Evolutionary conservation across 2,329 filamentous ascomycete genomes (phyloP).

Genomic region (Colletotrichum camelliae): DNA sequence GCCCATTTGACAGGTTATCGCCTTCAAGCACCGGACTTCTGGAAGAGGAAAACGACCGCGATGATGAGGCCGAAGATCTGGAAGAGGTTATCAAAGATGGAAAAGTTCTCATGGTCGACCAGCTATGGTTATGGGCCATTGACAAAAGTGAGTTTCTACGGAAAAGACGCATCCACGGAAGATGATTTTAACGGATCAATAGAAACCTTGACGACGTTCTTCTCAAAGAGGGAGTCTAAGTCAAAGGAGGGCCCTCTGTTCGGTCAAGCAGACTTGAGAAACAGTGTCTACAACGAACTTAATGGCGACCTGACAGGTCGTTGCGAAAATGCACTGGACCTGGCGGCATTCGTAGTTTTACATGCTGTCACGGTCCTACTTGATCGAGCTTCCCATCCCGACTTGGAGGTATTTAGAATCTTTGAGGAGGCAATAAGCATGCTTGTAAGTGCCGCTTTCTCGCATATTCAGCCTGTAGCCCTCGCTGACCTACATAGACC

Average conservation of each 20-base stretch:
- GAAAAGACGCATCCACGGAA: too few relatives aligned
- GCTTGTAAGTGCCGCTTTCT: conserved; percentile 44
- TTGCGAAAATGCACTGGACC: conserved; percentile 66
- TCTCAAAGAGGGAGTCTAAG: conserved; percentile 59
- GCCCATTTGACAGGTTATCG: conserved; percentile 1
- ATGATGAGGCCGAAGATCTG: conserved; percentile 38
- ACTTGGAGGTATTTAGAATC: conserved; percentile 68
- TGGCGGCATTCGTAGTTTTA: conserved; percentile 65
- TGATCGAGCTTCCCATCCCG: conserved; percentile 63
- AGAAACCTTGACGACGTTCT: conserved; percentile 61
- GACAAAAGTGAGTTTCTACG: conserved; percentile 48
- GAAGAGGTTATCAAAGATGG: conserved; percentile 51
- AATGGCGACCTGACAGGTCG: conserved; percentile 68
- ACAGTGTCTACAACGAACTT: conserved; percentile 69
- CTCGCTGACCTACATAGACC: conserved; percentile 42
- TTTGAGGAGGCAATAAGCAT: conserved; percentile 72
- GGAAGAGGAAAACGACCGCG: conserved; percentile 25
- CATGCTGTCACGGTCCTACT: conserved; percentile 68
- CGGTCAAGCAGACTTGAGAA: conserved; percentile 65
- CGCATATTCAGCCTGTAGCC: background rate
- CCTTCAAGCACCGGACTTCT: conserved; percentile 12
- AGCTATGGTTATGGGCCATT: conserved; percentile 68
- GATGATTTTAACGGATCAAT: background rate
- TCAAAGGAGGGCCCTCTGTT: conserved; percentile 60
- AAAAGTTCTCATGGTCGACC: conserved; percentile 71